Conservation (phyloP, 2,329 filamentous ascomycete genomes). For the Peltaster fructicola region DNA sequence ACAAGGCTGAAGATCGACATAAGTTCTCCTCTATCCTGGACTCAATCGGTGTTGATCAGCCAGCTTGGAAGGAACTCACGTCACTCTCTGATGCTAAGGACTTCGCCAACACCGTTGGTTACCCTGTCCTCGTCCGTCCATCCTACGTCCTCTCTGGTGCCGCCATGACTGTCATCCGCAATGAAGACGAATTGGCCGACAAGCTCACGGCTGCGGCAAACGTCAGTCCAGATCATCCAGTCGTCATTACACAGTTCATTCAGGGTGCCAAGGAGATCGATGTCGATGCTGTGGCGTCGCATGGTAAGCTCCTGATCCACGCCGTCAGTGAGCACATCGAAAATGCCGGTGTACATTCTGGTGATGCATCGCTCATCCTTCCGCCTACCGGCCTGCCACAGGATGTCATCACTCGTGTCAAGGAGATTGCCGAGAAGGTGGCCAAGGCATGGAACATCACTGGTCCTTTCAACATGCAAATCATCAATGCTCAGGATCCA, state of each 20-base stretch:
- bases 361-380: conserved; percentile 85
- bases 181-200: conserved; percentile 75
- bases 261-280: conserved; percentile 94
- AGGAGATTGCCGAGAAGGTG: conserved; percentile 91
- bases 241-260: conserved; percentile 97
- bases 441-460: conserved; percentile 95
- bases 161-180: conserved; percentile 93
- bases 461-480: conserved; percentile 99
- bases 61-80: conserved; percentile 92
- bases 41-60: conserved; percentile 91
- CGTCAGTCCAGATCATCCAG: conserved; percentile 90
- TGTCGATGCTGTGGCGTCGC: conserved; percentile 76
- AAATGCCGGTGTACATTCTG: conserved; percentile 93
- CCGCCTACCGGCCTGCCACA: conserved; percentile 69
- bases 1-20: conserved; percentile 93
- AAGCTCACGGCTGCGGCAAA: conserved; percentile 81
- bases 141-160: conserved; percentile 93
- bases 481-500: conserved; percentile 76
- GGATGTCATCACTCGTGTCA: conserved; percentile 64
- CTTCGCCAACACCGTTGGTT: conserved; percentile 72
- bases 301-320: conserved; percentile 75
- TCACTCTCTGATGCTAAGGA: conserved; percentile 73
- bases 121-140: conserved; percentile 87
- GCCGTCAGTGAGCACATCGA: conserved; percentile 93
- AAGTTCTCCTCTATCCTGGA: conserved; percentile 97